Conservation (phyloP, 495 filamentous ascomycete genomes). For the Aspergillus campestris region DNA sequence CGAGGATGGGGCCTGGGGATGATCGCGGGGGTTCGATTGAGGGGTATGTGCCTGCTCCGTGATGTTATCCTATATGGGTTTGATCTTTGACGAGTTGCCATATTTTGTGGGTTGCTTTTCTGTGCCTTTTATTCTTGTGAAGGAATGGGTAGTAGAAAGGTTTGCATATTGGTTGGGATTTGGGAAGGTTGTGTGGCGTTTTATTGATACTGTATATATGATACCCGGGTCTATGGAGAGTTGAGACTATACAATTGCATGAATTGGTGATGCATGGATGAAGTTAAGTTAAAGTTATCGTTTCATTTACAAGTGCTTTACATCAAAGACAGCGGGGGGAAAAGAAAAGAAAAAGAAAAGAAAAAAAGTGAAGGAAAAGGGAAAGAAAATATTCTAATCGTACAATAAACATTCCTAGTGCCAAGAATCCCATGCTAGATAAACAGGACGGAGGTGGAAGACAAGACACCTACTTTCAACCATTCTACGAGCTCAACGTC, state of each 20-base stretch:
- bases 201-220: not conserved
- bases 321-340: conserved; percentile 15
- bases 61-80: not conserved
- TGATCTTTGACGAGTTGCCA: no score
- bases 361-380: no score
- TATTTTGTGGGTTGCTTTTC: no score
- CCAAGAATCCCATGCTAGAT: conserved; percentile 9
- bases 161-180: no score
- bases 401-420: conserved; percentile 26
- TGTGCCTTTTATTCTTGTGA: no score
- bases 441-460: not conserved
- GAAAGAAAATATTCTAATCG: conserved; percentile 30
- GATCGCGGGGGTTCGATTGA: conserved; percentile 36
- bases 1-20: conserved; percentile 28
- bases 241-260: not conserved
- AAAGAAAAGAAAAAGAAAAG: conserved; percentile 7
- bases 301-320: conserved; percentile 10
- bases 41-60: conserved; percentile 29
- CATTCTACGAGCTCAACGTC: conserved; percentile 8
- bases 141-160: no score
- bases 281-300: no score
- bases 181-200: no score
- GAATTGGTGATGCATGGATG: no score
- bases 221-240: conserved; percentile 13
- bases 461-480: not conserved